Evolutionary conservation across 2,329 filamentous ascomycete genomes (phyloP).

Genomic region (Camillea tinctor): DNA sequence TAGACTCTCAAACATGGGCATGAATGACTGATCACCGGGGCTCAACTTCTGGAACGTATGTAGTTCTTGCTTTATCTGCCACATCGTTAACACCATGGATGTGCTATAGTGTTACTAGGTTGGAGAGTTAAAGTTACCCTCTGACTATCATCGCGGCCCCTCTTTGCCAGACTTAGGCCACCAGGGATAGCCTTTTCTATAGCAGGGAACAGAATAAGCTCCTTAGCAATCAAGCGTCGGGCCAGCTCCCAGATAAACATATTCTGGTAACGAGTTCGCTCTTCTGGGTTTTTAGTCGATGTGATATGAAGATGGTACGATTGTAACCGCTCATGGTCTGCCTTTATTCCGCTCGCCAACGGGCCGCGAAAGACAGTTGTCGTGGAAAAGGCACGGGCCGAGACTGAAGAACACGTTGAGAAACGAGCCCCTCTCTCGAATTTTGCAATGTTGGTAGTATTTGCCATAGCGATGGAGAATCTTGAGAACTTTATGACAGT

Average conservation of each 20-base stretch:
- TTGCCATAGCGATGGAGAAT: background rate
- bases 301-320: conserved; percentile 43
- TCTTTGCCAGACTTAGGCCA: conserved; percentile 40
- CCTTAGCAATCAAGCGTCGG: conserved; percentile 50
- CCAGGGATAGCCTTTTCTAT: conserved; percentile 40
- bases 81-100: background rate
- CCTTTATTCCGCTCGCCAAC: background rate
- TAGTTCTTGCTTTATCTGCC: conserved; percentile 45
- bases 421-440: background rate
- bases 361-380: background rate
- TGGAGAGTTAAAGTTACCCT: conserved; percentile 14
- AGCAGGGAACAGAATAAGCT: conserved; percentile 48
- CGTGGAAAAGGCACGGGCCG: background rate
- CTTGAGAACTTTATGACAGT: background rate
- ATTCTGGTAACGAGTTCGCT: conserved; percentile 46
- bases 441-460: background rate
- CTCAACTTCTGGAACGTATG: conserved; percentile 44
- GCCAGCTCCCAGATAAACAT: conserved; percentile 53
- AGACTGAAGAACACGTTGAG: background rate
- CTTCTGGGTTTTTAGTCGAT: conserved; percentile 39
- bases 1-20: conserved; percentile 39
- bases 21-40: conserved; percentile 37
- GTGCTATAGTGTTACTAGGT: background rate
- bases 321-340: conserved; percentile 25
- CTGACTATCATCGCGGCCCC: conserved; percentile 36